phyloP scores from a whole-genome alignment of 495 filamentous ascomycete genomes.

The Aspergillus asperescens region DNA sequence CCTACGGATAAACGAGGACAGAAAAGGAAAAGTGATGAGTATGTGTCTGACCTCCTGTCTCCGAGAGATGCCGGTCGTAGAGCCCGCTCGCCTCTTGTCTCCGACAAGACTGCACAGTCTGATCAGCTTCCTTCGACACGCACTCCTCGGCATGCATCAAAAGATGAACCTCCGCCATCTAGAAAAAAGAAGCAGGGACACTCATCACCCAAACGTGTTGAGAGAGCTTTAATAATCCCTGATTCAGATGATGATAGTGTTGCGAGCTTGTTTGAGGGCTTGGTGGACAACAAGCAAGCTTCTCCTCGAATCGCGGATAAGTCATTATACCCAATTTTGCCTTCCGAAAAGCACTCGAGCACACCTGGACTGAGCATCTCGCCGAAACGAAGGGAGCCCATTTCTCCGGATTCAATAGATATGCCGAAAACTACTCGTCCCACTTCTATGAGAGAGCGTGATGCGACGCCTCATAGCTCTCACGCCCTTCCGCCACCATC shows the following conservation, averaged over 20 bases:
- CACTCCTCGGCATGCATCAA: background rate
- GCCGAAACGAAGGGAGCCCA: background rate
- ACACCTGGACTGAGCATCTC: background rate
- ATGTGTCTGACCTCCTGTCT: slow-evolving; percentile 45
- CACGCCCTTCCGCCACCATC: slow-evolving; percentile 16
- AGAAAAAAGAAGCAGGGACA: slow-evolving; percentile 1
- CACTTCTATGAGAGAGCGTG: slow-evolving; percentile 4
- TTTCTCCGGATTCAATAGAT: slow-evolving; percentile 6
- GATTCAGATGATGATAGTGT: slow-evolving; percentile 44
- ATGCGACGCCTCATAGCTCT: background rate
- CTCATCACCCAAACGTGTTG: background rate
- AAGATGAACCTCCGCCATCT: slow-evolving; percentile 2
- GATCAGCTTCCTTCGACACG: background rate
- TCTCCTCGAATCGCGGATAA: slow-evolving; percentile 21
- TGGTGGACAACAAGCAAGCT: slow-evolving; percentile 12
- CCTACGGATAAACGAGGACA: slow-evolving; percentile 49
- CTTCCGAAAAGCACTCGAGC: slow-evolving; percentile 13
- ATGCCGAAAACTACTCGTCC: background rate
- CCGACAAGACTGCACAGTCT: background rate
- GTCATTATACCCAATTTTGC: slow-evolving; percentile 30
- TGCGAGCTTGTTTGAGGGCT: slow-evolving; percentile 24
- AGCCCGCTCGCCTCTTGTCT: slow-evolving; percentile 18
- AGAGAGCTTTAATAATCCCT: slow-evolving; percentile 28
- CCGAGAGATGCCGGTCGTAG: slow-evolving; percentile 27
- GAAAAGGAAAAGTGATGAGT: slow-evolving; percentile 72